phyloP scores from a whole-genome alignment of 768 basidiomycete genomes.

The Trametes punicea region DNA sequence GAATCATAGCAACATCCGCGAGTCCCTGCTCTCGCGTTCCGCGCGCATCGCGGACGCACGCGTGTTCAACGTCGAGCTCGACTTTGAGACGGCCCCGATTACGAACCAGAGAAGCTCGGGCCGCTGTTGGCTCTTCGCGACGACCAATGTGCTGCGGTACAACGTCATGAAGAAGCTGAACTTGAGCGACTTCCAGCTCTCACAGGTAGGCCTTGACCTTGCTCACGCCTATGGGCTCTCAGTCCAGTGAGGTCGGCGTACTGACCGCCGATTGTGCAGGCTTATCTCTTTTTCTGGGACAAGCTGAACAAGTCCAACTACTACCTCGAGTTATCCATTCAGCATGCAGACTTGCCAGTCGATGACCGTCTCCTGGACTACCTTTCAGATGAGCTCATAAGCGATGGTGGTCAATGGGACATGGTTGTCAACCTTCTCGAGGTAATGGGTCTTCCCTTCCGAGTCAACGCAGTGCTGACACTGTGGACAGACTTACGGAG shows the following conservation, averaged over 20 bases:
- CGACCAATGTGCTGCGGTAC: conserved; percentile 83
- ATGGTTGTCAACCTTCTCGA: conserved; percentile 74
- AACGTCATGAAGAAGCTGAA: conserved; percentile 83
- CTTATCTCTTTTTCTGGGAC: conserved; percentile 95
- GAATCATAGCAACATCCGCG: conserved; percentile 61
- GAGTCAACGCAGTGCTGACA: neutral
- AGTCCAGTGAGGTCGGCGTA: neutral
- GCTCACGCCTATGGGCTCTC: conserved; percentile 11
- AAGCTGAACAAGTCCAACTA: conserved; percentile 93
- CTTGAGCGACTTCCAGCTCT: conserved; percentile 86
- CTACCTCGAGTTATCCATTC: conserved; percentile 84
- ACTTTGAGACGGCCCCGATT: conserved; percentile 78
- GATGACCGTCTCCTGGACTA: conserved; percentile 81
- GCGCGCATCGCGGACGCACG: conserved; percentile 63
- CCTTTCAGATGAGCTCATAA: conserved; percentile 74
- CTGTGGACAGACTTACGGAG: conserved; percentile 65
- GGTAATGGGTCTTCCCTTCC: conserved; percentile 29
- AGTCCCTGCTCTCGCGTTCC: conserved; percentile 59
- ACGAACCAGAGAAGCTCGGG: conserved; percentile 88
- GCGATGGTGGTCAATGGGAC: conserved; percentile 95
- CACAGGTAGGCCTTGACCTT: no score
- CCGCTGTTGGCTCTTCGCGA: conserved; percentile 94
- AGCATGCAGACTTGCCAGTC: conserved; percentile 73
- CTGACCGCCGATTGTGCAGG: conserved; percentile 36
- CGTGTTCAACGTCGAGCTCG: conserved; percentile 79